Percentiles rank a stretch among this genome's conserved stretches.
phyloP scores from a whole-genome alignment of 495 filamentous ascomycete genomes.

The Aspergillus nidulans region DNA sequence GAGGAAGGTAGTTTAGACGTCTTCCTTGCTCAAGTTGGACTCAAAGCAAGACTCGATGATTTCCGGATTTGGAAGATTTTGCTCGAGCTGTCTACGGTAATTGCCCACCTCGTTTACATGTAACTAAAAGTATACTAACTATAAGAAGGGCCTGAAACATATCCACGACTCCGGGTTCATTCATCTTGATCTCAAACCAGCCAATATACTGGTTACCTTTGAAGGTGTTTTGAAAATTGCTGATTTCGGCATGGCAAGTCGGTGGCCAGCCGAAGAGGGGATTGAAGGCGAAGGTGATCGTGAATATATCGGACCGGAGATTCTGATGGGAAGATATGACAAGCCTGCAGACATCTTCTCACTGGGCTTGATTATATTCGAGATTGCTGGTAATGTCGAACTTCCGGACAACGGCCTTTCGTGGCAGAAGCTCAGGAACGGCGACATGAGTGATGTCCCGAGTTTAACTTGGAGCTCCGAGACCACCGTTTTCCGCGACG shows the following conservation, averaged over 20 bases:
- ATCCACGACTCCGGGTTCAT: conserved; percentile 87
- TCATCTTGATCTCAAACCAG: conserved; percentile 92
- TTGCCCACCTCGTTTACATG: not conserved
- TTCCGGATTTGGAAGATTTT: conserved; percentile 98
- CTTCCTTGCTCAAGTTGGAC: conserved; percentile 73
- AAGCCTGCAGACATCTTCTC: conserved; percentile 92
- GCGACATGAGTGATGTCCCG: conserved; percentile 81
- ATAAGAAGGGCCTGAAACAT: conserved; percentile 68
- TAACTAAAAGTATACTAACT: conserved; percentile 28
- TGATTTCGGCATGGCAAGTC: conserved; percentile 90
- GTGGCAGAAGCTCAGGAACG: conserved; percentile 82
- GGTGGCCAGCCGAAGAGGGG: conserved; percentile 66
- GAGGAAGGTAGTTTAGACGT: conserved; percentile 84
- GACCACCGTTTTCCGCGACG: conserved; percentile 65
- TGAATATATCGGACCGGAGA: conserved; percentile 91
- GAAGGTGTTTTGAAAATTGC: conserved; percentile 92
- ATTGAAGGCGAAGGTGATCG: conserved; percentile 93
- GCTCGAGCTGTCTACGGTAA: conserved; percentile 72
- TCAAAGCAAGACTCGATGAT: conserved; percentile 84
- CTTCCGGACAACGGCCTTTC: conserved; percentile 86
- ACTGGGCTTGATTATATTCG: conserved; percentile 86
- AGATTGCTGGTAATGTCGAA: conserved; percentile 86
- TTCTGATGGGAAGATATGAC: conserved; percentile 76
- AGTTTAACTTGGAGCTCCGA: conserved; percentile 75
- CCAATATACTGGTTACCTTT: conserved; percentile 86